Evolutionary conservation across 208 protist species (phyloP).

Genomic region (Leishmania gerbilli): DNA sequence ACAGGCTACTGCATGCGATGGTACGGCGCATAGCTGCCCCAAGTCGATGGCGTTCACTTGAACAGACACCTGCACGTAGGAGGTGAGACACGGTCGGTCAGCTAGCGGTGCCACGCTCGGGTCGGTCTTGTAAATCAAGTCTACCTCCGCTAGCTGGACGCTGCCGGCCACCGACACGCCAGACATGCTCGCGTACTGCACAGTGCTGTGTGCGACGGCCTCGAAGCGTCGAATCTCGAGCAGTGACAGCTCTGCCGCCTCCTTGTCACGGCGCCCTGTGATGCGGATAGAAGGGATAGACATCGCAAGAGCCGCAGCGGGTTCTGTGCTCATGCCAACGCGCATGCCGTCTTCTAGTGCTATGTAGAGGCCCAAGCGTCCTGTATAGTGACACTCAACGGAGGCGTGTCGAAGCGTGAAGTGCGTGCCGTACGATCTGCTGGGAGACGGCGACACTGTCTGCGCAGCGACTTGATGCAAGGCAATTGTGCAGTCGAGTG

Average conservation of each 20-base stretch:
- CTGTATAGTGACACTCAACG: slow-evolving; percentile 19
- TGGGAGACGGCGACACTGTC: slow-evolving; percentile 3
- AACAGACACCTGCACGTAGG: slow-evolving; percentile 44
- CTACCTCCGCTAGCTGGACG: slow-evolving; percentile 19
- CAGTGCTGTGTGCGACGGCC: slow-evolving; percentile 12
- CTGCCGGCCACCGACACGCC: slow-evolving; percentile 16
- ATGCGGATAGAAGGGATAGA: slow-evolving; percentile 15
- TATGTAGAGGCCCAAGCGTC: slow-evolving; percentile 7
- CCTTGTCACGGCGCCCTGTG: slow-evolving; percentile 4
- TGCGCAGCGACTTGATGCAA: slow-evolving; percentile 23
- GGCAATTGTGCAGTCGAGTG: slow-evolving; percentile 23
- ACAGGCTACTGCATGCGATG: slow-evolving; percentile 17
- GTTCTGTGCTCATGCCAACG: slow-evolving; percentile 10
- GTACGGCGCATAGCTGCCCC: slow-evolving; percentile 18
- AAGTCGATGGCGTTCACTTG: slow-evolving; percentile 30
- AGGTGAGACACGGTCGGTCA: slow-evolving; percentile 42
- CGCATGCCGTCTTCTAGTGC: slow-evolving; percentile 19
- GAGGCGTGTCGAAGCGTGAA: slow-evolving; percentile 7
- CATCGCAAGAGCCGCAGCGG: slow-evolving; percentile 2
- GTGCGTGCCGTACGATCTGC: slow-evolving; percentile 25
- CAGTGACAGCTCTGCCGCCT: slow-evolving; percentile 11
- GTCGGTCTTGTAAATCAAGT: slow-evolving; percentile 25
- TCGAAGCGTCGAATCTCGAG: slow-evolving; percentile 8
- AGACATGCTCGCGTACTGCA: slow-evolving; percentile 16
- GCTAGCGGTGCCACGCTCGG: slow-evolving; percentile 18